phyloP scores from a whole-genome alignment of 371 early-diverging fungal species.

The Rhizomucor pusillus region DNA sequence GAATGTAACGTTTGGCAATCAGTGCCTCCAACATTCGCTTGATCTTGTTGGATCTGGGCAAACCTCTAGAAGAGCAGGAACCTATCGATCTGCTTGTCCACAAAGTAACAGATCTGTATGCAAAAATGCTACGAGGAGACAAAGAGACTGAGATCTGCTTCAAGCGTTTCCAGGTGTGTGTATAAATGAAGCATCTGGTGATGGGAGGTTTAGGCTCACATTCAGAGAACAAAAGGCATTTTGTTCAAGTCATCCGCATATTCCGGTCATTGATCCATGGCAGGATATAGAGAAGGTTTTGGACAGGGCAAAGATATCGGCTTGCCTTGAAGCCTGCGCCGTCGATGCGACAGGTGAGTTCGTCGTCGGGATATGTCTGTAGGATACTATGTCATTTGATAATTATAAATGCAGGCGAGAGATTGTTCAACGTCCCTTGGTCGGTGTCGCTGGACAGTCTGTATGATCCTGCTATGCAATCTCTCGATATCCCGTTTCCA shows the following conservation, averaged over 20 bases:
- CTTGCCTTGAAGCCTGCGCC: not conserved
- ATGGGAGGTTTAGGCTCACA: no score
- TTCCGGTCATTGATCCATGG: constrained; percentile 40
- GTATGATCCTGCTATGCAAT: constrained; percentile 1
- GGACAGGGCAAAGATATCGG: not conserved
- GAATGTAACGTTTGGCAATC: not conserved
- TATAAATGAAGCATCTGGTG: not conserved
- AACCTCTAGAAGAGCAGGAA: constrained; percentile 32
- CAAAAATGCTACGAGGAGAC: constrained; percentile 30
- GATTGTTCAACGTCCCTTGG: constrained; percentile 30
- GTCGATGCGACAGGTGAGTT: not conserved
- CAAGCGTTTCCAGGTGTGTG: constrained; percentile 30
- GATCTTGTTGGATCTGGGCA: constrained; percentile 35
- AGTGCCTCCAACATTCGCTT: constrained; percentile 35
- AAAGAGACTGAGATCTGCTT: constrained; percentile 21
- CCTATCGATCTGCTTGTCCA: constrained; percentile 46
- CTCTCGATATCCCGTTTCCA: constrained; percentile 27
- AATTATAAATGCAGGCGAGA: no score
- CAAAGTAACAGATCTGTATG: constrained; percentile 46
- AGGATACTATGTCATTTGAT: no score
- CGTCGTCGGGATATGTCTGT: no score
- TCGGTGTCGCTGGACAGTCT: constrained; percentile 16
- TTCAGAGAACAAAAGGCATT: constrained; percentile 30
- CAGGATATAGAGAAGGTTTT: constrained; percentile 26
- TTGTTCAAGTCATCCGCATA: constrained; percentile 25